Evolutionary conservation across 75 land plant genomes (phyloP), one percentile per base, ranked within the genome.

Genomic region (Pseudotsuga menziesii): DNA sequence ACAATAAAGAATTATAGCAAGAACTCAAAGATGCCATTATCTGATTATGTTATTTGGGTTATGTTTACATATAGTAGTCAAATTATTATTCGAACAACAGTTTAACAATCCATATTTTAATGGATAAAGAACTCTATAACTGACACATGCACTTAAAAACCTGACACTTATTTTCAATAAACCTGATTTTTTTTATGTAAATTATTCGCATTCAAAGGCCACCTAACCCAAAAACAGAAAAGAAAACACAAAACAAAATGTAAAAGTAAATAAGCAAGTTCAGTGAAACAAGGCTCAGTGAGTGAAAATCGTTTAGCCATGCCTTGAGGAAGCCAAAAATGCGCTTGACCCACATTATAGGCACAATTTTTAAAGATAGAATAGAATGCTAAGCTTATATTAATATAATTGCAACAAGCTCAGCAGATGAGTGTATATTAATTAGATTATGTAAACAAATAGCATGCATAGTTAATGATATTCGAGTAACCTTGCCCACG

Each of bases 91-190:
- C 3, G 17, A 12, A 4, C 4, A 23, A 63, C 15, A 27, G 25
- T 75, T 63, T 35, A 48, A 52, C 16, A 70, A 80, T 75, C 59
- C 19, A 64, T 56, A 52, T 54, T n/a, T 71, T 22, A 57, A 60
- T 56, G 41, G 3, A 29, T 25, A n/a, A 63, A 11, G 15, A 29
- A 29, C 26, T 16, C 14, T 2, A 0, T 2, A 22, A 26, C 3
- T 27, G 32, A 9, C 36, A 27, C 29, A 15, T 62, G 35, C 14
- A 27, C 36, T 63, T 9, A n/a, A 29, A 63, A 13, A 63, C 4
- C 39, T 35, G 16, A 63, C 67, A 27, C 14, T 2, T 27, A 23
- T 23, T 23, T 22, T 29, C 67, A 25, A 29, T 32, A 35, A 29
- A 63, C 32, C 39, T 29, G 17, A 63, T 35, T 63, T 63, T 35